Percentiles rank a stretch among this genome's conserved stretches.
Evolutionary conservation across 371 early-diverging fungal genomes (phyloP).

Genomic region (Mucor indicus): DNA sequence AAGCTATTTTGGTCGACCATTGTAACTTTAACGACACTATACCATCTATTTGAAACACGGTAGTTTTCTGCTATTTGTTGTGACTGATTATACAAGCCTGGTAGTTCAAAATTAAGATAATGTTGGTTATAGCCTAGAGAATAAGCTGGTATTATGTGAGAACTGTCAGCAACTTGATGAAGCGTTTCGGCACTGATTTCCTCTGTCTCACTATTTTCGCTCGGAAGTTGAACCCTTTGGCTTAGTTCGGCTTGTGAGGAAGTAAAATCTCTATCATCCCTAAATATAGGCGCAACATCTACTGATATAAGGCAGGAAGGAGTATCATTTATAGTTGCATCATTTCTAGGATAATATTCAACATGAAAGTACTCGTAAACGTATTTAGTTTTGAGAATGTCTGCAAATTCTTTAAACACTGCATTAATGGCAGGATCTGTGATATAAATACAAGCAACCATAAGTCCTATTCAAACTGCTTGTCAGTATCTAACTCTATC

Average conservation of each 20-base stretch:
- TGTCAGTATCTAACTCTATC: no score
- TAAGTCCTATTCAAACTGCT: no score
- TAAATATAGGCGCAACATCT: not conserved
- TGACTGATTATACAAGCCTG: no score
- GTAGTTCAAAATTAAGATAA: no score
- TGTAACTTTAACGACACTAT: constrained; percentile 6
- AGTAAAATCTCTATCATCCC: not conserved
- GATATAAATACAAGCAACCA: constrained; percentile 34
- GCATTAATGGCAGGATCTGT: constrained; percentile 34
- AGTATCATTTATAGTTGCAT: not conserved
- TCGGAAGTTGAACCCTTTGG: no score
- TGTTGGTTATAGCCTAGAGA: no score
- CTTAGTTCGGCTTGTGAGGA: no score
- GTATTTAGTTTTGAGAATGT: constrained; percentile 17
- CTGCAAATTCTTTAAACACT: constrained; percentile 5
- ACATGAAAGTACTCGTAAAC: constrained; percentile 33
- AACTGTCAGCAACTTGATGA: not conserved
- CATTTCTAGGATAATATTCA: not conserved
- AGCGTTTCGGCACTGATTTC: no score
- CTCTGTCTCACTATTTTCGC: no score
- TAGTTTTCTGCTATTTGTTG: no score
- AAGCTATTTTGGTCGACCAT: not conserved
- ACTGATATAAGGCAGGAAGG: not conserved
- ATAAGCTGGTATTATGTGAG: no score
- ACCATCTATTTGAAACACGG: not conserved